phyloP scores from a whole-genome alignment of 352 stramenopile genomes.

The Globisporangium uncinulatum region DNA sequence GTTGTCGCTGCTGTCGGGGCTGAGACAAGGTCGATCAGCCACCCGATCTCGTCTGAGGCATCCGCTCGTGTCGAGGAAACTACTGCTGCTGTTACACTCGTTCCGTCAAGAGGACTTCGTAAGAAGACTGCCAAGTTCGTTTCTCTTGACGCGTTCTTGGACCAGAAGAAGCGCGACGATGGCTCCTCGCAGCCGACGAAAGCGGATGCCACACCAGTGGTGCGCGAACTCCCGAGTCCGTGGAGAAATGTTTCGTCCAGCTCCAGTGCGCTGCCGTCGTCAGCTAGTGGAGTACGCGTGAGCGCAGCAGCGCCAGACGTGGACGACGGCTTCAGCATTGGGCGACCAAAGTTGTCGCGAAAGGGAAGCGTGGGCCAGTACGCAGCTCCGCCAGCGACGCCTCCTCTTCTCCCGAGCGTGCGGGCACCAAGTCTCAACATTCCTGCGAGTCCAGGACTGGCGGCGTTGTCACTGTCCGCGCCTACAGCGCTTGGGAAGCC shows the following conservation, averaged over 20 bases:
- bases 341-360: conserved; percentile 14
- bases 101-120: conserved; percentile 3
- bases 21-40: neutral
- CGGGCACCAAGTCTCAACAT: conserved; percentile 19
- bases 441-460: conserved; percentile 27
- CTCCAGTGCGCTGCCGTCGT: neutral
- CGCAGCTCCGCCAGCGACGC: neutral
- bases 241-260: conserved; percentile 7
- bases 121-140: conserved; percentile 54
- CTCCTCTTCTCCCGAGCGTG: conserved; percentile 10
- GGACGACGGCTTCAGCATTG: conserved; percentile 22
- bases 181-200: conserved; percentile 12
- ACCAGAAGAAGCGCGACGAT: conserved; percentile 10
- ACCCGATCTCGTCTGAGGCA: neutral
- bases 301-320: neutral
- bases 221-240: conserved; percentile 13
- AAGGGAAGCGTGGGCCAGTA: conserved; percentile 25
- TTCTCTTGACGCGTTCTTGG: conserved; percentile 40
- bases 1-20: neutral
- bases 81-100: neutral
- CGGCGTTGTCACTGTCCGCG: conserved; percentile 15
- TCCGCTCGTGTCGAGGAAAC: neutral
- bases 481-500: conserved; percentile 12
- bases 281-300: neutral
- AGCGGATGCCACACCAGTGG: neutral